phyloP scores from a whole-genome alignment of 2,329 filamentous ascomycete genomes.

The Lasiodiplodia gonubiensis region DNA sequence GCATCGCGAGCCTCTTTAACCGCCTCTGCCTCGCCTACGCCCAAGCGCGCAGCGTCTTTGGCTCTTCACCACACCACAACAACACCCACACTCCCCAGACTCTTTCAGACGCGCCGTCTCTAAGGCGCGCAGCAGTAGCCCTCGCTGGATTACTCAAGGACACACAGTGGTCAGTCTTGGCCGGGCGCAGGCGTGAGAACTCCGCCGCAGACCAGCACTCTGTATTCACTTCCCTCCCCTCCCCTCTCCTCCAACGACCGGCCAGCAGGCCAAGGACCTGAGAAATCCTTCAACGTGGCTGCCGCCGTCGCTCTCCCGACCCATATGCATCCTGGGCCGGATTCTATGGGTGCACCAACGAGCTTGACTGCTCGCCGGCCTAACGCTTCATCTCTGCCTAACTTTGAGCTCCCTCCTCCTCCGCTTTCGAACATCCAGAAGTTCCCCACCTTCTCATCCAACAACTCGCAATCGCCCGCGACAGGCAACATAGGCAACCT shows the following conservation, averaged over 20 bases:
- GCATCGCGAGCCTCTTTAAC: constrained; percentile 29
- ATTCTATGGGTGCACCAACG: constrained; percentile 65
- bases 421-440: constrained; percentile 57
- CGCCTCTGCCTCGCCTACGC: constrained; percentile 20
- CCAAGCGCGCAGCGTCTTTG: constrained; percentile 10
- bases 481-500: constrained; percentile 60
- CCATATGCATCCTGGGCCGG: constrained; percentile 67
- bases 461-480: constrained; percentile 55
- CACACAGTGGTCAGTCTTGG: constrained; percentile 57
- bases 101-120: constrained; percentile 27
- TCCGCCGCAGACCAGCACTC: constrained; percentile 45
- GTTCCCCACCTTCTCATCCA: constrained; percentile 37
- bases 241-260: constrained; percentile 43
- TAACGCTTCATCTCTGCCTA: constrained; percentile 71
- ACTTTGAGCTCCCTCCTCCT: constrained; percentile 71
- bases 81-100: not conserved
- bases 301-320: constrained; percentile 64
- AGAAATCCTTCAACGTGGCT: constrained; percentile 65
- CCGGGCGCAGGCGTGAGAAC: constrained; percentile 47
- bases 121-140: constrained; percentile 37
- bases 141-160: constrained; percentile 57
- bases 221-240: constrained; percentile 48
- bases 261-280: constrained; percentile 48
- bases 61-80: constrained; percentile 15
- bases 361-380: constrained; percentile 75